phyloP scores from a whole-genome alignment of 1,284 basidiomycete species.

The Psilocybe mexicana region DNA sequence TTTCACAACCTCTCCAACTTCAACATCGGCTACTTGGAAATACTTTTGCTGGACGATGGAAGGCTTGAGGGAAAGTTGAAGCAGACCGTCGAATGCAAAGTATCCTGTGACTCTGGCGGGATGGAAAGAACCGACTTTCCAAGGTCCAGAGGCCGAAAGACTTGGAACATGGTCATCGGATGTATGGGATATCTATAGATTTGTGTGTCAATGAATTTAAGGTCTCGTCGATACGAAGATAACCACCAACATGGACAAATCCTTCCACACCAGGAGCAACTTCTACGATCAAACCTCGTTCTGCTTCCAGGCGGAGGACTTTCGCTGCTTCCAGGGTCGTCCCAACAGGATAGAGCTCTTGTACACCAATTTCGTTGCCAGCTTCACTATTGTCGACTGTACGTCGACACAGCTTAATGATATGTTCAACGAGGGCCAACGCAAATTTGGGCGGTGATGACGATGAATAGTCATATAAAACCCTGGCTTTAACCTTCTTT shows the following conservation, averaged over 20 bases:
- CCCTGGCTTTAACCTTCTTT: constrained; percentile 85
- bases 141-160: constrained; percentile 75
- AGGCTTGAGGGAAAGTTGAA: constrained; percentile 84
- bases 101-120: constrained; percentile 89
- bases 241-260: constrained; percentile 78
- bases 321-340: constrained; percentile 71
- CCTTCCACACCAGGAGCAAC: constrained; percentile 68
- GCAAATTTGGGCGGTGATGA: constrained; percentile 78
- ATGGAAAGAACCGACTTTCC: constrained; percentile 80
- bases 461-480: constrained; percentile 82
- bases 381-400: constrained; percentile 30
- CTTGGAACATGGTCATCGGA: constrained; percentile 89
- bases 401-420: constrained; percentile 56
- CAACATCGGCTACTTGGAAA: constrained; percentile 83
- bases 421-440: constrained; percentile 76
- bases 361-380: constrained; percentile 38
- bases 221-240: neutral
- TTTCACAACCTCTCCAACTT: constrained; percentile 82
- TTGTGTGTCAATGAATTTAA: constrained; percentile 8
- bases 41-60: constrained; percentile 88
- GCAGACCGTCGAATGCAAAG: constrained; percentile 84
- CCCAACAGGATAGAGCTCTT: constrained; percentile 73
- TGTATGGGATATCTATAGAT: constrained; percentile 83
- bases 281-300: constrained; percentile 79
- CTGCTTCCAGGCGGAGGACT: constrained; percentile 74